Evolutionary conservation across 2,329 filamentous ascomycete species (phyloP), one percentile per base, ranked within the genome.

Genomic region (Apiospora hydei): DNA sequence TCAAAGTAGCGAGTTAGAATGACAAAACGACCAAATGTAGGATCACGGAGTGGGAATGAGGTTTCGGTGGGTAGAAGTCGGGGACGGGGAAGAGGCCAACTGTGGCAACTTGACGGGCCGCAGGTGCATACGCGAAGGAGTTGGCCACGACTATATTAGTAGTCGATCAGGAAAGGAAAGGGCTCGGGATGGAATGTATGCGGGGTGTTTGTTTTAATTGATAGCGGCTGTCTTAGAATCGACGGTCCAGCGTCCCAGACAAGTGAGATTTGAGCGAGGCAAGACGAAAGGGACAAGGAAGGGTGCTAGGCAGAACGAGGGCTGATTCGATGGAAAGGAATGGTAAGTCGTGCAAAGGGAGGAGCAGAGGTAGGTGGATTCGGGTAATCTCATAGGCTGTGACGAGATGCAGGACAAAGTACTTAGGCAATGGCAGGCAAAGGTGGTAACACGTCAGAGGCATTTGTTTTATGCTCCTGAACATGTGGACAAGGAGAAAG

Each of bases 381-480:
- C 77, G 78, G 77, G 77, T 77, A 77, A 77, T 77, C 76, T 73
- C 74, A 77, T 77, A 75, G 75, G 75, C 74, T 77, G 74, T 77
- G 78, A 78, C 78, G 75, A 77, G 30, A 80, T 76, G 77, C 73
- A 75, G 77, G 76, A 77, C 76, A 77, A 76, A 77, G 78, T 77
- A 80, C 68, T 53, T 57, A 51, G 77, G 74, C 76, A 72, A 75
- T 77, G 77, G 77, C 75, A 78, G 77, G 77, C 74, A 77, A 77
- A 75, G 68, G 75, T 75, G 74, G 81, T 81, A 80, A 79, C 80
- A 82, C 80, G 80, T 78, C 79, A 75, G 80, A 80, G 77, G 77
- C 78, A 80, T 76, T 78, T 77, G 73, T 76, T 77, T 77, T 74
- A 77, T 78, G 75, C 75, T 75, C 76, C 74, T 77, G 74, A 74